Base-by-base conservation (phyloP, 768 basidiomycete genomes). In the Tephrocybe sp. region DNA sequence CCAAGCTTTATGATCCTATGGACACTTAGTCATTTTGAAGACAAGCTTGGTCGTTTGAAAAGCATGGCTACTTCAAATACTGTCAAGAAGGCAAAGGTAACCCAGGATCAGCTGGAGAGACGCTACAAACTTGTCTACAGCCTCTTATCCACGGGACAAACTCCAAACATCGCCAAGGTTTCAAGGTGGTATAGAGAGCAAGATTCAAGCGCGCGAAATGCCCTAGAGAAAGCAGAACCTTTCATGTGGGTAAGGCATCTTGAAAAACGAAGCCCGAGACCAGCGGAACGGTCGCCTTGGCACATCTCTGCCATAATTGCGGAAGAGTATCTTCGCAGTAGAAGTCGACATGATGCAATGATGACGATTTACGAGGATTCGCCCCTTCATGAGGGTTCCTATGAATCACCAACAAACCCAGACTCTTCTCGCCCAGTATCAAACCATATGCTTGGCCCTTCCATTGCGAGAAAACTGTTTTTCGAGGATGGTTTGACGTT, bases 161-260 rank as follows among this genome's bases (percentile, higher is more conserved):
- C 64, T 7, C 59, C 81, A 39, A 83, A 79, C 56, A 71, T 82
- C 7, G 68, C 72, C 16, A 71, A 73, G 38, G 73, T 82, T 23
- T 74, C 72, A 26, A 79, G 76, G 16, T 91, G 89, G 89, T 80
- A 82, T 56, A 63, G 69, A n/a, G 65, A 67, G 26, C 80, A 81
- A 49, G 76, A 78, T 26, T 58, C 66, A 8, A 59, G 71, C n/a
- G 65, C 77, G 8, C 78, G 71, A 51, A 64, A 70, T n/a, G 71
- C 77, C 22, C 62, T 90, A 20, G 85, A 85, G 48, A 74, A 76
- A 46, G 75, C 78, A 0, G 89, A 91, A 60, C 85, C 88, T 6
- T 72, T 86, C 40, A 81, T 82, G 6, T 91, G 88, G 89, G 67
- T 89, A 23, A 85, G 81, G 59, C 85, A 89, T 55, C 69, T 81